phyloP scores from a whole-genome alignment of 257 asterid genomes.

The Solanum rostratum region DNA sequence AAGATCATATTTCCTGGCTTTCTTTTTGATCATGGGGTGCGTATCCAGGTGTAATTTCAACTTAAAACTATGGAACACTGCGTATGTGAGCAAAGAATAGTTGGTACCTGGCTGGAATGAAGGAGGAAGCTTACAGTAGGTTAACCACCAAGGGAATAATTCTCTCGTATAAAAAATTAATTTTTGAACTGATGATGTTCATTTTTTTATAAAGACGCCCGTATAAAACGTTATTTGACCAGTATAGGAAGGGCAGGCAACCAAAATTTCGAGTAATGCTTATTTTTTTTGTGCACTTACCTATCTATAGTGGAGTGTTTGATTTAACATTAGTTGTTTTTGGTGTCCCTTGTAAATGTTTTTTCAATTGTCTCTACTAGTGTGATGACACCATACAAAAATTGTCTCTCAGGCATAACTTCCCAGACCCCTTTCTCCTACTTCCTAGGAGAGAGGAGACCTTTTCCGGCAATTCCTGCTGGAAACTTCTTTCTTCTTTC shows the following conservation, averaged over 20 bases:
- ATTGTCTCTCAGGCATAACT: no score
- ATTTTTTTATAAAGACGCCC: background rate
- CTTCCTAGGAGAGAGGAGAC: no score
- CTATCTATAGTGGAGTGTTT: background rate
- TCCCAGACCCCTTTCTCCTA: no score
- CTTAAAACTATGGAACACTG: background rate
- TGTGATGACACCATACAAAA: no score
- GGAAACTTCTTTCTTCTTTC: no score
- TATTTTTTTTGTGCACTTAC: background rate
- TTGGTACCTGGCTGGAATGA: background rate
- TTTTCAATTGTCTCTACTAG: no score
- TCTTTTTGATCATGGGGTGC: background rate
- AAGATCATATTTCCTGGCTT: background rate
- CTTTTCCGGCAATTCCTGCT: no score
- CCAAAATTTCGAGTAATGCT: background rate
- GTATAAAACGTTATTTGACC: background rate
- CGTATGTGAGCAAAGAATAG: background rate
- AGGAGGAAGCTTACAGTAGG: background rate
- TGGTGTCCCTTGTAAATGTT: no score
- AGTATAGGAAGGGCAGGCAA: background rate
- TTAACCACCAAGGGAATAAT: background rate
- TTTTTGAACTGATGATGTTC: background rate
- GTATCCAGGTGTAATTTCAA: background rate
- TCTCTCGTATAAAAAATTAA: background rate
- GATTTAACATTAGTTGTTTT: background rate